Evolutionary conservation across 1,284 basidiomycete genomes (phyloP).

Genomic region (Papiliotrema fonsecae): DNA sequence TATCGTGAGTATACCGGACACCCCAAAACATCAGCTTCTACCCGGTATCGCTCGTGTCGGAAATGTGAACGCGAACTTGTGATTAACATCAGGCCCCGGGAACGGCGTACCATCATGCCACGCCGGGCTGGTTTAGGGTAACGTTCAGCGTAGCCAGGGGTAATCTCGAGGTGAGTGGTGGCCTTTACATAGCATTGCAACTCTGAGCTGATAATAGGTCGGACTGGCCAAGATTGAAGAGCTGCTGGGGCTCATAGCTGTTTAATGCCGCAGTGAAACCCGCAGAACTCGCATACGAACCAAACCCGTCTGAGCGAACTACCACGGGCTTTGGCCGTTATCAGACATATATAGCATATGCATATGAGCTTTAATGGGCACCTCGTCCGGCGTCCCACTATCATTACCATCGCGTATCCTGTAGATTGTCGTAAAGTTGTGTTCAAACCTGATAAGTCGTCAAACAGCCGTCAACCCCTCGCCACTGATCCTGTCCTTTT

Average conservation of each 20-base stretch:
- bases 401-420: too few relatives aligned
- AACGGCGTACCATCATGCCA: constrained; percentile 37
- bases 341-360: too few relatives aligned
- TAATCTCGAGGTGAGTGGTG: constrained; percentile 25
- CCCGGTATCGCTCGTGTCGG: too few relatives aligned
- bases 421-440: too few relatives aligned
- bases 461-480: too few relatives aligned
- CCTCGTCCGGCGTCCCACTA: too few relatives aligned
- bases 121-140: constrained; percentile 37
- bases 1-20: constrained; percentile 23
- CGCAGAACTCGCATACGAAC: not conserved
- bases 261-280: not conserved
- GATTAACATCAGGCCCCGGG: constrained; percentile 35
- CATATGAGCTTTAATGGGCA: too few relatives aligned
- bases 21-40: not conserved
- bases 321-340: too few relatives aligned
- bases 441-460: too few relatives aligned
- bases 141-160: constrained; percentile 42
- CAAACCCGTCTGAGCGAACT: too few relatives aligned
- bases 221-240: constrained; percentile 34
- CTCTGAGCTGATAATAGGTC: constrained; percentile 12
- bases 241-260: constrained; percentile 14
- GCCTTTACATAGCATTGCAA: not conserved
- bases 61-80: too few relatives aligned
- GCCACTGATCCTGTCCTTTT: not conserved